Percentiles rank a stretch among this genome's conserved stretches.
These are phyloP conservation scores for Mycena indigotica DNA, from an alignment of 768 basidiomycete genomes.

Conservation along the genomic window DNA sequence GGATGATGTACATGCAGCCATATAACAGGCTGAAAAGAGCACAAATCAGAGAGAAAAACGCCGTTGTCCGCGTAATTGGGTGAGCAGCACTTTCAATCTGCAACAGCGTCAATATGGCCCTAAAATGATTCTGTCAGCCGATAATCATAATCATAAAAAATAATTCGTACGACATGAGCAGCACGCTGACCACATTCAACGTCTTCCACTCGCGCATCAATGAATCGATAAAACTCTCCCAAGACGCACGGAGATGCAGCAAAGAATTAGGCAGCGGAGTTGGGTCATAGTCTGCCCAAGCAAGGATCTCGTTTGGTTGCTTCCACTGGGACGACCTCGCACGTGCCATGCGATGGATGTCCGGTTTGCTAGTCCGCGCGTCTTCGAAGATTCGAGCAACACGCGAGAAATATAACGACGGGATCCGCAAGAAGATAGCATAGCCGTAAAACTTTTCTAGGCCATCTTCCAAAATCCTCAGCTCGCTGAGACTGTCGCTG, in stretches of 20 bases:
- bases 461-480: neutral
- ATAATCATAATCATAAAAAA: neutral
- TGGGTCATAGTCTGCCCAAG: slow-evolving; percentile 26
- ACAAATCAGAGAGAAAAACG: slow-evolving; percentile 55
- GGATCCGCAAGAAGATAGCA: slow-evolving; percentile 46
- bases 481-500: too few relatives aligned
- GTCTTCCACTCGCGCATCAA: slow-evolving; percentile 59
- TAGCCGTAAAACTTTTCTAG: neutral
- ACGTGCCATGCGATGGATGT: slow-evolving; percentile 26
- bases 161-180: slow-evolving; percentile 26
- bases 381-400: slow-evolving; percentile 57
- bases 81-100: slow-evolving; percentile 42
- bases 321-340: slow-evolving; percentile 19
- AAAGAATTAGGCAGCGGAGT: slow-evolving; percentile 47
- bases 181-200: slow-evolving; percentile 55
- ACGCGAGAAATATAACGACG: slow-evolving; percentile 56
- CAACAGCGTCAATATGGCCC: slow-evolving; percentile 21
- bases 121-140: neutral
- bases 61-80: slow-evolving; percentile 53
- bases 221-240: slow-evolving; percentile 21
- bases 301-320: slow-evolving; percentile 5
- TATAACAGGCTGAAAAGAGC: slow-evolving; percentile 61
- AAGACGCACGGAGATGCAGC: slow-evolving; percentile 17
- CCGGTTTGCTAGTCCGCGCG: slow-evolving; percentile 54
- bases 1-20: slow-evolving; percentile 61